Evolutionary conservation across 2,329 filamentous ascomycete species (phyloP), one percentile per base, ranked within the genome.

Genomic region (Aureobasidium melanogenum): DNA sequence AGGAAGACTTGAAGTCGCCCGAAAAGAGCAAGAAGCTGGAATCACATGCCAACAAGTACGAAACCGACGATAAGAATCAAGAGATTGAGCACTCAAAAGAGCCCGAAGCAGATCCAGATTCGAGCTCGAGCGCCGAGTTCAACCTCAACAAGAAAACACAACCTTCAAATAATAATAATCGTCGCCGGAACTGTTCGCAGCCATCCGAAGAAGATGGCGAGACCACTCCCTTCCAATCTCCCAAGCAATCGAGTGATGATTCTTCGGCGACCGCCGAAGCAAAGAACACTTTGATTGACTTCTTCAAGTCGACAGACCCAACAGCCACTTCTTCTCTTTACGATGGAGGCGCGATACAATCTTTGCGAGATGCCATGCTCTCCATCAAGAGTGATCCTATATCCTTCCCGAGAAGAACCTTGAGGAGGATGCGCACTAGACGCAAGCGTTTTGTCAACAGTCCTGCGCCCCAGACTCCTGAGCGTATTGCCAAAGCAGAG

Each of bases 291-390:
- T 19, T 39, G 8, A 7, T 24, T 5, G 30, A 41, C 15, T 54
- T 54, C 24, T 54, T 54, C 50, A 41, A 41, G 12, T 54, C 36
- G n/a, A 28, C 36, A 41, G 24, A 41, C n/a, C 22, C 34, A 4
- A 10, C 34, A 7, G 15, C 22, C 34, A 7, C 34, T 39, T n/a
- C 34, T 39, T 26, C 19, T 38, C 30, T 15, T 14, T 39, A 54
- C 24, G 56, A 50, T 32, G 32, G 44, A 32, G 56, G 43, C 34
- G 56, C 56, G 2, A 14, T 50, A 39, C 56, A 59, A 34, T 48
- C 56, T 9, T 17, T 59, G 43, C 41, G 38, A 41, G 56, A 59
- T 19, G 56, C 56, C 44, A 59, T 59, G 56, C 22, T 59, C 22
- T 57, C 54, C 12, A 36, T 57, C 28, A 46, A 47, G 41, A 57